These are phyloP conservation scores for Fusarium ambrosium DNA, from an alignment of 2,329 filamentous ascomycete species.

Conservation along the genomic window DNA sequence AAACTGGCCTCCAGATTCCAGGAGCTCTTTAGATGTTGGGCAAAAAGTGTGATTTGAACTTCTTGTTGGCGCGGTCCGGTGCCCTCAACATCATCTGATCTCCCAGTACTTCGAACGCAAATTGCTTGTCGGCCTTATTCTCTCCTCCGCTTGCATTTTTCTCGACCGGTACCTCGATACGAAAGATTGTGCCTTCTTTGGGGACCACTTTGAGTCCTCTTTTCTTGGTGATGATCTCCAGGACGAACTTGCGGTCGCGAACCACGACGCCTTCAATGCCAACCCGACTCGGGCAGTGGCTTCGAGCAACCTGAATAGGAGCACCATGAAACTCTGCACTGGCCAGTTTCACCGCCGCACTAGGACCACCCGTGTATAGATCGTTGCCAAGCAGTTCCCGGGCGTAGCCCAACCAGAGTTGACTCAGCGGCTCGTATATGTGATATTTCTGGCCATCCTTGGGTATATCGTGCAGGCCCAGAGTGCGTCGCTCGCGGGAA, in stretches of 20 bases:
- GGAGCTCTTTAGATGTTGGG: slow-evolving; percentile 72
- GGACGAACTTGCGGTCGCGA: slow-evolving; percentile 86
- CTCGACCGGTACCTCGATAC: slow-evolving; percentile 73
- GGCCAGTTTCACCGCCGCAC: slow-evolving; percentile 79
- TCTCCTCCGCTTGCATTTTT: slow-evolving; percentile 28
- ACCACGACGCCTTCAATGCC: slow-evolving; percentile 89
- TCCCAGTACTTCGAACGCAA: slow-evolving; percentile 89
- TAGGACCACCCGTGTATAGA: slow-evolving; percentile 66
- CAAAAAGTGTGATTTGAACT: slow-evolving; percentile 89
- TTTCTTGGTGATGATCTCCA: slow-evolving; percentile 83
- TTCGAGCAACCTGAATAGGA: slow-evolving; percentile 83
- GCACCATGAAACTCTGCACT: slow-evolving; percentile 95
- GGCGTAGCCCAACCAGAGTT: slow-evolving; percentile 88
- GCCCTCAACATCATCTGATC: slow-evolving; percentile 88
- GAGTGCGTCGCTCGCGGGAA: slow-evolving; percentile 79
- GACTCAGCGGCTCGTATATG: slow-evolving; percentile 82
- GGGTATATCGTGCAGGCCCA: slow-evolving; percentile 82
- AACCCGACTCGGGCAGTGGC: slow-evolving; percentile 83
- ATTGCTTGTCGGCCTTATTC: slow-evolving; percentile 45
- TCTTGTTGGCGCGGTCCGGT: slow-evolving; percentile 88
- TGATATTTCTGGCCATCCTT: slow-evolving; percentile 73
- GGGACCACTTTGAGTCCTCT: slow-evolving; percentile 83
- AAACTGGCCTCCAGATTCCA: not conserved
- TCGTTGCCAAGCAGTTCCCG: slow-evolving; percentile 80
- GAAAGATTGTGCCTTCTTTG: slow-evolving; percentile 91